Percentiles rank a stretch among this genome's conserved stretches.
phyloP scores from a whole-genome alignment of 1,284 basidiomycete genomes.

The Trametes pubescens region DNA sequence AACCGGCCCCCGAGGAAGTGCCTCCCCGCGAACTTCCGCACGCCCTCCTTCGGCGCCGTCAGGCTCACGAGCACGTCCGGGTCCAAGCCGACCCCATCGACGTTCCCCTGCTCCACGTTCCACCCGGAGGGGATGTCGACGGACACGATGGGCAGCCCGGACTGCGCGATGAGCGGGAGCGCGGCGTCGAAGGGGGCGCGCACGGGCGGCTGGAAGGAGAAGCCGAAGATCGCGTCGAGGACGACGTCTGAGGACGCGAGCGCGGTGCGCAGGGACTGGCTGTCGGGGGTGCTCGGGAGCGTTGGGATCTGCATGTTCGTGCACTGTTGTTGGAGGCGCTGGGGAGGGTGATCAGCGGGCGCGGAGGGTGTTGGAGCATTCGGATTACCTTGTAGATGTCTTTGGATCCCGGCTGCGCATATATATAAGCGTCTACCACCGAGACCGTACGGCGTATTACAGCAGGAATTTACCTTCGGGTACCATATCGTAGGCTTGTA shows the following conservation, averaged over 20 bases:
- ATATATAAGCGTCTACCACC: background rate
- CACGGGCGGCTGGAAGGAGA: slow-evolving; percentile 92
- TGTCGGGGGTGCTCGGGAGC: slow-evolving; percentile 60
- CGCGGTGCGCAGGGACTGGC: slow-evolving; percentile 57
- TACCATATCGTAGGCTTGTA: slow-evolving; percentile 89
- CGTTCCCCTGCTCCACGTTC: slow-evolving; percentile 87
- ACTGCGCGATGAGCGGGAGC: slow-evolving; percentile 71
- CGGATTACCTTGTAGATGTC: slow-evolving; percentile 81
- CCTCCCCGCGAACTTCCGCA: slow-evolving; percentile 74
- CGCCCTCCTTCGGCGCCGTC: slow-evolving; percentile 94
- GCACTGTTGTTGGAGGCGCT: slow-evolving; percentile 86
- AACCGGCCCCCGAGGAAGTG: slow-evolving; percentile 97
- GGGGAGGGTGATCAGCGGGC: slow-evolving; percentile 38
- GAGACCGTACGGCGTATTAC: too few relatives aligned
- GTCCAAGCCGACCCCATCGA: slow-evolving; percentile 60
- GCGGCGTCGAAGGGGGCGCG: slow-evolving; percentile 88
- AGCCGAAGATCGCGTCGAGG: slow-evolving; percentile 96
- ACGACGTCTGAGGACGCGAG: slow-evolving; percentile 82
- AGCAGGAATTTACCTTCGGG: slow-evolving; percentile 74
- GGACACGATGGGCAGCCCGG: slow-evolving; percentile 81
- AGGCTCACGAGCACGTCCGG: slow-evolving; percentile 90
- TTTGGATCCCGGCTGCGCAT: slow-evolving; percentile 80
- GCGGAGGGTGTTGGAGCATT: background rate
- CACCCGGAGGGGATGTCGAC: slow-evolving; percentile 98
- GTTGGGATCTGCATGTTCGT: slow-evolving; percentile 85